phyloP scores from a whole-genome alignment of 495 filamentous ascomycete genomes.

The Xylaria bambusicola region DNA sequence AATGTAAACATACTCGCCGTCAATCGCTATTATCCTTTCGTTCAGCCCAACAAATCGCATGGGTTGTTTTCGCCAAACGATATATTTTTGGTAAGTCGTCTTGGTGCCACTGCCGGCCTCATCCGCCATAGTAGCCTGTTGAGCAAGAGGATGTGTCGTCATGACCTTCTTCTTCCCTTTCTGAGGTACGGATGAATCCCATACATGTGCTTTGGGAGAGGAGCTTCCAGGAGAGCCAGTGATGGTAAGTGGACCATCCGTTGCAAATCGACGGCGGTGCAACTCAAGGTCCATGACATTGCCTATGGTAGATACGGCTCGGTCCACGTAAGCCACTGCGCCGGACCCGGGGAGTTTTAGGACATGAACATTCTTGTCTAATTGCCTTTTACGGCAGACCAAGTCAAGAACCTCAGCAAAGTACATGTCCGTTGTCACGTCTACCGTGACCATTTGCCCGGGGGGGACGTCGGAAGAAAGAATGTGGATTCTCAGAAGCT shows the following conservation, averaged over 20 bases:
- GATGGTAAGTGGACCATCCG: constrained; percentile 72
- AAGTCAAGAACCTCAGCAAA: constrained; percentile 89
- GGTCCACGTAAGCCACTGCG: constrained; percentile 78
- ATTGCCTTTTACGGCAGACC: constrained; percentile 84
- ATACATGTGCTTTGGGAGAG: constrained; percentile 75
- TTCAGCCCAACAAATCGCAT: constrained; percentile 90
- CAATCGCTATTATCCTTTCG: constrained; percentile 81
- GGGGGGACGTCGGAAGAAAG: constrained; percentile 70
- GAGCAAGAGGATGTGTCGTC: constrained; percentile 73
- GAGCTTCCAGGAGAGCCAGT: constrained; percentile 78
- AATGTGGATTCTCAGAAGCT: constrained; percentile 74
- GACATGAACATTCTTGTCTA: constrained; percentile 87
- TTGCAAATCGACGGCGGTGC: constrained; percentile 79
- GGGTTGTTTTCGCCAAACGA: constrained; percentile 87
- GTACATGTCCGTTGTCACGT: constrained; percentile 90
- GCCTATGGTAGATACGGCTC: constrained; percentile 86
- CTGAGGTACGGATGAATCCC: constrained; percentile 50
- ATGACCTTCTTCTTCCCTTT: constrained; percentile 71
- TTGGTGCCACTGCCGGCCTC: constrained; percentile 58
- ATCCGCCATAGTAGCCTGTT: constrained; percentile 66
- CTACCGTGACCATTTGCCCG: constrained; percentile 69
- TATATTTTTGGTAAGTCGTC: constrained; percentile 78
- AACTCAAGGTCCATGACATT: constrained; percentile 84
- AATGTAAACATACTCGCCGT: constrained; percentile 95
- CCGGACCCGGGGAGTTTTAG: constrained; percentile 84